Base-by-base conservation (phyloP, 2,329 filamentous ascomycete species). In the Sporothrix dimorphospora region DNA sequence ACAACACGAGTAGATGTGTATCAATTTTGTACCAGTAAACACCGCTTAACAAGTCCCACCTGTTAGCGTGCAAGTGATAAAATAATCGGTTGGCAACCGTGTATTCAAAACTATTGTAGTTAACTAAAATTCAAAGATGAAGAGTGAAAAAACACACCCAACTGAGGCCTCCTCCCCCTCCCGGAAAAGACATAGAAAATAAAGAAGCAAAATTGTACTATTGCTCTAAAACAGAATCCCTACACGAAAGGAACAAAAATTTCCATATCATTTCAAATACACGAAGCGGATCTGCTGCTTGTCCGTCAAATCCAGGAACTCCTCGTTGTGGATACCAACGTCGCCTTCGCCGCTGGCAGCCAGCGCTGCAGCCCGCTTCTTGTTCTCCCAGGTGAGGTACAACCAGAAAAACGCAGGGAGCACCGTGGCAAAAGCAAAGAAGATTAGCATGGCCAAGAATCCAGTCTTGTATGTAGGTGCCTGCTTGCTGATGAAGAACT, bases 251-350 rank as follows among this genome's bases (percentile, higher is more conserved):
- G 14, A 45, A 16, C 42, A 45, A 11, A 45, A 49, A 16, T 16
- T 4, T 49, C 47, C 47, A 34, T 34, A 34, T 34, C 40, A 70
- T 51, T 67, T 61, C 4, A 38, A 70, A 19, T 70, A 72, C 19
- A 72, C 57, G 69, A 76, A 73, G 1, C 67, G 72, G 47, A 71
- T 70, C 67, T 76, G 76, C 61, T 76, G 66, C 45, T 75, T 76
- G 63, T 77, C 75, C 14, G 76, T 76, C 21, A 77, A 70, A 57
- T 76, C 75, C 9, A 76, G 70, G 51, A 76, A 61, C 9, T 72
- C 71, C n/a, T 74, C 71, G 53, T 72, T 72, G 2, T 59, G 27
- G 16, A 71, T 21, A 2, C 12, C 27, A 27, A 16, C 38, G 16
- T 68, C 34, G 24, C 49, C 42, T 12, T 69, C 42, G 19, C 19